Percentiles rank a stretch among this genome's conserved stretches.
These are phyloP conservation scores for Pseudogymnoascus sp. DNA, from an alignment of 2,329 filamentous ascomycete genomes.

Conservation along the genomic window DNA sequence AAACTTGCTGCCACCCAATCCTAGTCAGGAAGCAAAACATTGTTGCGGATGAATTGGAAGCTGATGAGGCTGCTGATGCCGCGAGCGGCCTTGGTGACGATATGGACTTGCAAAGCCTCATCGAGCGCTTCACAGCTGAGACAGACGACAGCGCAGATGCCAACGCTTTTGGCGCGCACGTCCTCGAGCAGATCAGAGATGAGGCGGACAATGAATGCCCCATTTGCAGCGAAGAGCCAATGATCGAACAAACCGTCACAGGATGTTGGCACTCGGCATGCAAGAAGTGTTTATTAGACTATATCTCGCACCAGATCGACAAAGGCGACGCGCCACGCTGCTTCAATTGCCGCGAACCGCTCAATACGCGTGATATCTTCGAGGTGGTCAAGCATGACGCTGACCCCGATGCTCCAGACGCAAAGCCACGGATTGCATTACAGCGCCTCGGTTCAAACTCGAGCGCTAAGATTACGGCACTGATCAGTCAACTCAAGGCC, in stretches of 20 bases:
- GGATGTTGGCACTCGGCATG: slow-evolving; percentile 98
- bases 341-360: slow-evolving; percentile 79
- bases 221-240: slow-evolving; percentile 90
- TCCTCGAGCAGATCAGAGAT: slow-evolving; percentile 82
- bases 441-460: slow-evolving; percentile 58
- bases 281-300: slow-evolving; percentile 84
- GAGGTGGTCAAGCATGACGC: slow-evolving; percentile 79
- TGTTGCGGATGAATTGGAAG: slow-evolving; percentile 81
- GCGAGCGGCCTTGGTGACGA: slow-evolving; percentile 81
- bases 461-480: slow-evolving; percentile 78
- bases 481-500: slow-evolving; percentile 66
- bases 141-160: slow-evolving; percentile 55
- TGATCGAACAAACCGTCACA: slow-evolving; percentile 89
- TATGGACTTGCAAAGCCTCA: slow-evolving; percentile 85
- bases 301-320: slow-evolving; percentile 77
- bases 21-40: slow-evolving; percentile 79
- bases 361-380: slow-evolving; percentile 80
- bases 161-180: slow-evolving; percentile 74
- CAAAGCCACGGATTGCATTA: slow-evolving; percentile 47
- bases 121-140: slow-evolving; percentile 70
- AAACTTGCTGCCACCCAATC: slow-evolving; percentile 89
- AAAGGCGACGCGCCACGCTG: slow-evolving; percentile 71
- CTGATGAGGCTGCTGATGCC: slow-evolving; percentile 67
- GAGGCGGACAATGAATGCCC: slow-evolving; percentile 87
- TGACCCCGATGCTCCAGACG: slow-evolving; percentile 37